Base-by-base conservation (phyloP, 768 basidiomycete genomes). In the Lentinula edodes region DNA sequence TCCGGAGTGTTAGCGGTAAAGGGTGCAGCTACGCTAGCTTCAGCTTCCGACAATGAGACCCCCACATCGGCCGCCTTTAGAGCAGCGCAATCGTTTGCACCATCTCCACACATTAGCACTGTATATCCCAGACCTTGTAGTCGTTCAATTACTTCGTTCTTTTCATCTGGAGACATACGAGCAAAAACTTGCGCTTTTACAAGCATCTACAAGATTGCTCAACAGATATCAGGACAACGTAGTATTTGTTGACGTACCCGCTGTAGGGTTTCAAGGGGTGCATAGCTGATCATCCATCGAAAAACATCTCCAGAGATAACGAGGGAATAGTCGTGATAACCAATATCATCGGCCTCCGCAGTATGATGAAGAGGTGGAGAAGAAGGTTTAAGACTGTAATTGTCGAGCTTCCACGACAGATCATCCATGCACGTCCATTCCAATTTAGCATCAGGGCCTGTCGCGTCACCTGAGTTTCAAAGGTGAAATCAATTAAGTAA, bases 141-240 rank as follows among this genome's bases (percentile, higher is more conserved):
- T 1, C 96, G 85, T 72, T 98, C 96, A 16, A 99, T 93, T 16
- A 98, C 86, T 72, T 99, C 97, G 66, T 98, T 96, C 76, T 99
- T 99, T 78, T 98, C 97, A 70, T 98, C 97, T 0, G 97, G 97
- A 8, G 97, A 99, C 97, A 99, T 98, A 23, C 97, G 86, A 8
- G 97, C 95, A 71, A 95, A 99, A 51, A 98, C 88, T 71, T 97
- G 93, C 1, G 95, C 87, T 73, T 96, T 96, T 36, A 98, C 91
- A 18, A 99, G 87, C 94, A 99, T 97, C 96, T 98, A 58, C 15
- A 59, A 35, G 41, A 52, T 41, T 45, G 61, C 12, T 58, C 51
- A 62, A 48, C 50, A 39, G 18, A 18, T 35, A 34, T 53, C 16
- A 54, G 45, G 36, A 18, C 13, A 52, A 23, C 8, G 13, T 28